phyloP scores from a whole-genome alignment of 169 alveolate genomes.

The Plasmodium vivax region DNA sequence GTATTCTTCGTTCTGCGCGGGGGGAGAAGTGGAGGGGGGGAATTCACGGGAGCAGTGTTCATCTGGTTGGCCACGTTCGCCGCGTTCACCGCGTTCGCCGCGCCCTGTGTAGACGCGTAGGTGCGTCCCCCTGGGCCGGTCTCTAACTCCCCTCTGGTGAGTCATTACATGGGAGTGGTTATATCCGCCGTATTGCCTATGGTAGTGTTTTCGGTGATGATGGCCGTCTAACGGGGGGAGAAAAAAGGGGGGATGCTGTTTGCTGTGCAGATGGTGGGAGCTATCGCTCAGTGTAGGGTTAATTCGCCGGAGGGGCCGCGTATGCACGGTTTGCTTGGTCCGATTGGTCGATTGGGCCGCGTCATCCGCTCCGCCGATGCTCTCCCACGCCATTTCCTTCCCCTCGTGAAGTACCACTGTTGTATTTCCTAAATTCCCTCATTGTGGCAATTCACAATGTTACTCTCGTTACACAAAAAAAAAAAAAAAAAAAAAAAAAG shows the following conservation, averaged over 20 bases:
- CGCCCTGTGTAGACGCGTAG: background rate
- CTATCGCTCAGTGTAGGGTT: background rate
- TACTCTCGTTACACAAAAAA: background rate
- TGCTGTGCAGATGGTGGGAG: background rate
- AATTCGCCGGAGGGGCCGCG: background rate
- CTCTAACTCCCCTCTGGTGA: background rate
- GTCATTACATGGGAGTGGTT: constrained; percentile 18
- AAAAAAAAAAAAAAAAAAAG: background rate
- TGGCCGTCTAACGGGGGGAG: constrained; percentile 13
- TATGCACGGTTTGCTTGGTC: background rate
- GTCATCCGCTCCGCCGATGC: background rate
- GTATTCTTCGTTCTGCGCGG: constrained; percentile 22
- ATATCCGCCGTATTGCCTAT: constrained; percentile 26
- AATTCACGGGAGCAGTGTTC: background rate
- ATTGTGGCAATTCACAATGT: background rate
- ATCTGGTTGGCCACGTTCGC: background rate
- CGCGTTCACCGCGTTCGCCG: background rate
- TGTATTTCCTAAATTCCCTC: constrained; percentile 53
- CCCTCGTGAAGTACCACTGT: background rate
- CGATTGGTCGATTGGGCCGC: background rate
- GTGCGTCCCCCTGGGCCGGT: background rate
- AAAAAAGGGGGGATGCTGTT: background rate
- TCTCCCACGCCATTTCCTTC: background rate
- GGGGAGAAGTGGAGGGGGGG: background rate
- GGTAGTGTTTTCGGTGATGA: constrained; percentile 28